Base-by-base conservation (phyloP, 2,329 filamentous ascomycete species). In the Metarhizium humberi region DNA sequence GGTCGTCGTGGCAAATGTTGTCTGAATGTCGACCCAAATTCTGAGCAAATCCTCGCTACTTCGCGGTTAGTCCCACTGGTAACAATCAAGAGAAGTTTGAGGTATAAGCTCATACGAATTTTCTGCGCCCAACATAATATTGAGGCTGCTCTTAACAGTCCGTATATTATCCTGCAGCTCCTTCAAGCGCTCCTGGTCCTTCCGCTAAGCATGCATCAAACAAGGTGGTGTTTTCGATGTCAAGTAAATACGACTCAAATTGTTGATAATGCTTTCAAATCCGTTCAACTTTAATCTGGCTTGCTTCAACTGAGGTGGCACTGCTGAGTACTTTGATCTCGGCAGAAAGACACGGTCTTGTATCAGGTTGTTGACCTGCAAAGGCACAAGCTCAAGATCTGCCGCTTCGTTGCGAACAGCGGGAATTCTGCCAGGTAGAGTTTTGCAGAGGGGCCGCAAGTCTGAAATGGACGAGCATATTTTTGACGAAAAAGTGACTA, bases 331-430 rank as follows among this genome's bases (percentile, higher is more conserved):
- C 42, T 52, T 56, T 30, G 43, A 52, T 38, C 56, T 54, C 20
- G 56, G 51, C 29, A 56, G 51, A 7, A 5, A 16, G 18, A 43
- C 52, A 42, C 64, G 58, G 25, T 25, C 25, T 25, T 25, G 25
- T 25, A 25, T 25, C 25, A 25, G 25, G 25, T 25, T 4, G 25
- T 25, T 25, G 25, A 67, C 54, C 38, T 66, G 62, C 32, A 58
- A 55, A 16, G 67, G 58, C 29, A 69, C 65, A 4, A 67, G 52
- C 53, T 66, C 61, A 30, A 68, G 57, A 54, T 69, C 65, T 11
- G 55, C n/a, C 2, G 66, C 63, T 55, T 69, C 66, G 52, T 69
- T 69, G 38, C 63, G 62, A 45, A 68, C 54, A 4, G 67, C 66
- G 54, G 67, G 61, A 30, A 49, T 54, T 42, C 66, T 61, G 2